Percentiles rank a stretch among this genome's conserved stretches.
Evolutionary conservation across 1,284 basidiomycete genomes (phyloP).

Genomic region (Leccinum solheimii): DNA sequence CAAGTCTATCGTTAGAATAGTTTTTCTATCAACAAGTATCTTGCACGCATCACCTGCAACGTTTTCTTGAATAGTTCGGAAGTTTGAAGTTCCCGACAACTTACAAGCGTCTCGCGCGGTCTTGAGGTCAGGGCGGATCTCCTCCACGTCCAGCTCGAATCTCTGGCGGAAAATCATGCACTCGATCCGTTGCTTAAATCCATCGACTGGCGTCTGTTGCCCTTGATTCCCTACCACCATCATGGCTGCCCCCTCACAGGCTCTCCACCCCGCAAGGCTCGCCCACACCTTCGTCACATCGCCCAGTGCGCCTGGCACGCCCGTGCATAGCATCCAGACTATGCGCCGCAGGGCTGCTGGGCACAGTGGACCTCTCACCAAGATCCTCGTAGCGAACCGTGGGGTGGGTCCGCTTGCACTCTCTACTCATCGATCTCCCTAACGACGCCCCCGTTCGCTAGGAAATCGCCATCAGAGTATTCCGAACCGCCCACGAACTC

Average conservation of each 20-base stretch:
- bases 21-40: background rate
- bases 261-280: constrained; percentile 71
- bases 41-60: constrained; percentile 51
- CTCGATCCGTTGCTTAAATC: constrained; percentile 57
- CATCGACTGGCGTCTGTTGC: background rate
- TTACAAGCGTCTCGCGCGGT: constrained; percentile 78
- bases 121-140: constrained; percentile 80
- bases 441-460: constrained; percentile 33
- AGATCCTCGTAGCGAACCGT: constrained; percentile 94
- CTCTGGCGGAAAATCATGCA: constrained; percentile 83
- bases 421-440: constrained; percentile 7
- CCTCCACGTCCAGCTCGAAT: constrained; percentile 81
- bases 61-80: constrained; percentile 71
- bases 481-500: constrained; percentile 97
- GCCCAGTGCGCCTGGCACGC: constrained; percentile 76
- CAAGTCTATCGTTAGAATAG: constrained; percentile 4
- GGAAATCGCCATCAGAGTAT: constrained; percentile 99
- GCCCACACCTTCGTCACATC: constrained; percentile 67
- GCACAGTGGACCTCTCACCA: constrained; percentile 87
- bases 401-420: constrained; percentile 59
- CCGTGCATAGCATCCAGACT: constrained; percentile 85
- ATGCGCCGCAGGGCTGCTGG: constrained; percentile 92
- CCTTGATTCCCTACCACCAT: constrained; percentile 26
- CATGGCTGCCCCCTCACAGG: constrained; percentile 43
- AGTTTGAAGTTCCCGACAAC: constrained; percentile 68